These are phyloP conservation scores for Debaryomyces robertsiae DNA, from an alignment of 1,139 yeast genomes.

Conservation along the genomic window DNA sequence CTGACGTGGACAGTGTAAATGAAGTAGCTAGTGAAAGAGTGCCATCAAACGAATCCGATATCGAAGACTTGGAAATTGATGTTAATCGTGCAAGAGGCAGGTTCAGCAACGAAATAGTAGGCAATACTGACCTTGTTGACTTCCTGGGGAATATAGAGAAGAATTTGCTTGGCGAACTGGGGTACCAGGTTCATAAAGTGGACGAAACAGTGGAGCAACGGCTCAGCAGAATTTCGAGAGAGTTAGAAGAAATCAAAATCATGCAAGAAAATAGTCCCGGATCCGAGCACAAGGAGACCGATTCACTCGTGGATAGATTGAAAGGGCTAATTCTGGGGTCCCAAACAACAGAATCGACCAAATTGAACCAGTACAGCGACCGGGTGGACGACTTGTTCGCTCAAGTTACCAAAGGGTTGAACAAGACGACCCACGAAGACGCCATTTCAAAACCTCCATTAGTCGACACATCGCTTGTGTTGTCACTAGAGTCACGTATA, in stretches of 20 bases:
- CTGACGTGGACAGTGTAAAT: conserved; percentile 45
- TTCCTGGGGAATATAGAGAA: conserved; percentile 39
- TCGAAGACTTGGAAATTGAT: conserved; percentile 26
- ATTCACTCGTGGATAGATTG: conserved; percentile 13
- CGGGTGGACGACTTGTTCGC: conserved; percentile 13
- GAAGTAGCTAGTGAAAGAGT: conserved; percentile 14
- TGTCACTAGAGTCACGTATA: conserved; percentile 29
- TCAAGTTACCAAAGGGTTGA: conserved; percentile 4
- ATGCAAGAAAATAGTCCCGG: conserved; percentile 13
- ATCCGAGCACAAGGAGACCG: conserved; percentile 11
- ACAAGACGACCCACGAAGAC: not conserved
- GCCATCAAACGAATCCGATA: conserved; percentile 20
- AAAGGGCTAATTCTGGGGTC: conserved; percentile 5
- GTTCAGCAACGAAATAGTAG: conserved; percentile 23
- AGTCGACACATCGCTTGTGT: conserved; percentile 15
- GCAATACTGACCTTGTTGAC: conserved; percentile 24
- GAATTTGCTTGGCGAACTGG: conserved; percentile 24
- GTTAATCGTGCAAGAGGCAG: conserved; percentile 24
- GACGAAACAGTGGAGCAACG: conserved; percentile 47
- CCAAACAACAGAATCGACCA: not conserved
- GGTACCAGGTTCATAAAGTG: conserved; percentile 27
- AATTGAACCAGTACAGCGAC: conserved; percentile 10
- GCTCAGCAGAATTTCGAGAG: conserved; percentile 46
- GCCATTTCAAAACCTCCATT: not conserved
- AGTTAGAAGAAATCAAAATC: conserved; percentile 40